These are phyloP conservation scores for Chamaecyparis obtusa DNA, from an alignment of 75 land plant species.

Conservation along the genomic window DNA sequence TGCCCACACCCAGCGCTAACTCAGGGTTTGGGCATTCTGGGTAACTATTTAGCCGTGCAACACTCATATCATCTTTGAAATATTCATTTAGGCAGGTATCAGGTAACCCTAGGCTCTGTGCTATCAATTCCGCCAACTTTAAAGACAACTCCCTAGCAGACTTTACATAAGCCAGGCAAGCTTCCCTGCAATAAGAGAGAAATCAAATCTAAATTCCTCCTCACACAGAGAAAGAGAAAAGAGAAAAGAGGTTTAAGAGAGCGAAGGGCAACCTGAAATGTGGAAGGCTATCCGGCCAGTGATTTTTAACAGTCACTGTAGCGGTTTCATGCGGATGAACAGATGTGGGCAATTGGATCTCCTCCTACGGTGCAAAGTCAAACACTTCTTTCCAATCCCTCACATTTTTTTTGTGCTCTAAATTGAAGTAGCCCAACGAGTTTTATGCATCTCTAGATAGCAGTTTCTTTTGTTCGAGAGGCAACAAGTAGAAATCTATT, in stretches of 20 bases:
- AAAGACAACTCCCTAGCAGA: not conserved
- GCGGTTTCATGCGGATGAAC: conserved; percentile 11
- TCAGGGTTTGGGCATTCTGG: not conserved
- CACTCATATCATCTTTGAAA: not conserved
- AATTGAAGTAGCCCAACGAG: conserved; percentile 66
- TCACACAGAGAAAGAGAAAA: no score
- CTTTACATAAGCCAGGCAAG: not conserved
- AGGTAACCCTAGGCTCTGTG: not conserved
- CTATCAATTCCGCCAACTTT: not conserved
- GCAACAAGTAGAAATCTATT: conserved; percentile 62
- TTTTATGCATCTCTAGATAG: not conserved
- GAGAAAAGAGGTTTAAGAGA: no score
- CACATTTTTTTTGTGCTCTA: conserved; percentile 80
- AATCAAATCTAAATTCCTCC: no score
- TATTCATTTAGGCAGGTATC: not conserved
- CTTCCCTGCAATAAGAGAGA: not conserved
- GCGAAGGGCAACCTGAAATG: conserved; percentile 35
- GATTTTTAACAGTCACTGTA: conserved; percentile 18
- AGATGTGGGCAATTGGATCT: conserved; percentile 22
- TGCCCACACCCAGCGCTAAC: not conserved
- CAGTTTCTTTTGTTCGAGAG: conserved; percentile 43
- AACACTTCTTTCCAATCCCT: conserved; percentile 95
- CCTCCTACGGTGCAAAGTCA: conserved; percentile 38
- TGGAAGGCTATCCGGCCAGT: conserved; percentile 55
- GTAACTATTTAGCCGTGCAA: not conserved